Base-by-base conservation (phyloP, 352 stramenopile genomes). In the Pythium dissimile region DNA sequence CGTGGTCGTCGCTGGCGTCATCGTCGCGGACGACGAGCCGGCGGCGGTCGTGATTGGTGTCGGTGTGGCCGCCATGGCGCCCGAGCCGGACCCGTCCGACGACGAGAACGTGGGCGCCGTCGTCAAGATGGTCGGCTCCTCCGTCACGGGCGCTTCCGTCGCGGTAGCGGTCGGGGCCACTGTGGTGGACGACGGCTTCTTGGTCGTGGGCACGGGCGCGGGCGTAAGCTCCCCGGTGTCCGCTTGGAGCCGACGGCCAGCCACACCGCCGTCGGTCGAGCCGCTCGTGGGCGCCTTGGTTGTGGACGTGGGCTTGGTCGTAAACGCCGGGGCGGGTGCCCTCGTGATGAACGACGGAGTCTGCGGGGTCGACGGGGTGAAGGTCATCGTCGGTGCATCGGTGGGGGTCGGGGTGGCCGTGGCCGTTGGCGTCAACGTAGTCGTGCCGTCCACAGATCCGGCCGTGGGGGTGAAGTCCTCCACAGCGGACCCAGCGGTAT, bases 131-230 rank as follows among this genome's bases (percentile, higher is more conserved):
- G 35, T 20, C 39, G 30, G 3, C 39, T 53, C 11, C 2, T 7
- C 11, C 23, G 41, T 47, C 41, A 23, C 15, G 8, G 16, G 15
- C 21, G 41, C 21, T 18, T n/a, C n/a, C n/a, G 55, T 38, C 8
- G 61, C 66, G 2, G 52, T 43, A 16, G 62, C 42, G 20, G 63
- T 57, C 6, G 65, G 38, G 4, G 64, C 55, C 3, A 32, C 50
- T 30, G 64, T 55, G 1, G 58, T 56, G 15, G 38, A 50, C 39
- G 42, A 50, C 39, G 42, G 62, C 64, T 37, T 76, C 58, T 66
- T 74, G 45, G 66, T 64, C 5, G 54, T 64, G 13, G 65, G 50
- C 8, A 48, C 41, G 3, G 58, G 34, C 35, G 64, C 30, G 12
- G 53, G 4, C 9, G 62, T 46, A 12, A 20, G 34, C 20, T 45